Conservation (phyloP, 2,329 filamentous ascomycete species). For the Diaporthe citriasiana region DNA sequence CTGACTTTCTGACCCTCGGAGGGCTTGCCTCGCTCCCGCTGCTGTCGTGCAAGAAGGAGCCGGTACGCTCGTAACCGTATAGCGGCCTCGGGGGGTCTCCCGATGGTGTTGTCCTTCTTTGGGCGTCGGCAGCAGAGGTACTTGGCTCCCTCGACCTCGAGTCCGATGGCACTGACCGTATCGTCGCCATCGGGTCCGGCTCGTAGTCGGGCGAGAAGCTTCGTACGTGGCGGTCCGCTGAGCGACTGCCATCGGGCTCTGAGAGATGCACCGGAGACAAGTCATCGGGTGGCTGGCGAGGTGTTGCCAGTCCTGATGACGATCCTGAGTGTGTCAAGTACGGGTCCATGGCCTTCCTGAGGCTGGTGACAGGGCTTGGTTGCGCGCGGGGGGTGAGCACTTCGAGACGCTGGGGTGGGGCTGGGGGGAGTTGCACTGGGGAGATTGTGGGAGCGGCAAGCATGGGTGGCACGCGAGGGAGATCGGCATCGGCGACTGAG, state of each 20-base stretch:
- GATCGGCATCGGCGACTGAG: constrained; percentile 63
- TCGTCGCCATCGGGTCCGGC: constrained; percentile 78
- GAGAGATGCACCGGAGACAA: constrained; percentile 36
- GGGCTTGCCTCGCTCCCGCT: constrained; percentile 63
- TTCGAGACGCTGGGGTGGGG: constrained; percentile 48
- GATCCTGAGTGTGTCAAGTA: constrained; percentile 67
- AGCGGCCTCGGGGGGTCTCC: constrained; percentile 52
- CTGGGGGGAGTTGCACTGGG: constrained; percentile 51
- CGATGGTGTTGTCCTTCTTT: constrained; percentile 52
- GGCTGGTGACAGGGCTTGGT: constrained; percentile 80
- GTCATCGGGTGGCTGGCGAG: constrained; percentile 42
- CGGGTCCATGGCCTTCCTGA: constrained; percentile 89
- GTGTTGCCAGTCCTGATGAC: constrained; percentile 33
- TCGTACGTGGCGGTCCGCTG: constrained; percentile 58
- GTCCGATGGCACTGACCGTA: constrained; percentile 71
- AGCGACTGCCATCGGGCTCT: constrained; percentile 38
- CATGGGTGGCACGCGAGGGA: constrained; percentile 68
- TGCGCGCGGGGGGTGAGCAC: constrained; percentile 53
- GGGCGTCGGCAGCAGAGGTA: constrained; percentile 43
- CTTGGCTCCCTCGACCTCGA: constrained; percentile 50
- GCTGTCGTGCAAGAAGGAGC: constrained; percentile 67
- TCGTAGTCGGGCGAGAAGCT: constrained; percentile 84
- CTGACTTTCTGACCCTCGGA: constrained; percentile 41
- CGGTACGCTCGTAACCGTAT: constrained; percentile 53
- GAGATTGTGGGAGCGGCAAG: constrained; percentile 60